Evolutionary conservation across 768 basidiomycete species (phyloP).

Genomic region (Coprinellus aureogranulatus): DNA sequence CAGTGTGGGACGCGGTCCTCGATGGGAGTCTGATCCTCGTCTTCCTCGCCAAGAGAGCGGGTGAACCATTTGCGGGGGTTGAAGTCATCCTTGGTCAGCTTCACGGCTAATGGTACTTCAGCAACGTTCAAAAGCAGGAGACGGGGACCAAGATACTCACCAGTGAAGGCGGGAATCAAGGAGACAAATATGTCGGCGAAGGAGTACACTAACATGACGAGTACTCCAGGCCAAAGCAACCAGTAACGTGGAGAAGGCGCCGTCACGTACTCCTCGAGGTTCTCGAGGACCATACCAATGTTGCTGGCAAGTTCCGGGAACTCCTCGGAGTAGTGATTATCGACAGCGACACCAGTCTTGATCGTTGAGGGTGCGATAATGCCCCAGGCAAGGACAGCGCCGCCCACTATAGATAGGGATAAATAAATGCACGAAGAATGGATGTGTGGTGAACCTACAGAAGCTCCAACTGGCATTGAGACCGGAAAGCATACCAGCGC

Average conservation of each 20-base stretch:
- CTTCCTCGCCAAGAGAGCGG: conserved; percentile 29
- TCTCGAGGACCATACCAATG: conserved; percentile 42
- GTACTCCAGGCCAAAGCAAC: conserved; percentile 62
- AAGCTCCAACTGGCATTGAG: conserved; percentile 58
- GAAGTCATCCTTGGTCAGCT: conserved; percentile 16
- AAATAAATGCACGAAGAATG: background rate
- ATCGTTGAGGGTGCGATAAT: conserved; percentile 57
- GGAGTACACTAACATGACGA: conserved; percentile 61
- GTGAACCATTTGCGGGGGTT: conserved; percentile 32
- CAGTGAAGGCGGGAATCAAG: conserved; percentile 32
- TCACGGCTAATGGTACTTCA: too few relatives aligned
- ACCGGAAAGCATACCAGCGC: conserved; percentile 58
- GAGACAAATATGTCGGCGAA: conserved; percentile 51
- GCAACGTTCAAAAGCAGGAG: too few relatives aligned
- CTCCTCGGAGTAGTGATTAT: conserved; percentile 32
- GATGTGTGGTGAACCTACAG: conserved; percentile 32
- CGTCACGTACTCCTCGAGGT: conserved; percentile 39
- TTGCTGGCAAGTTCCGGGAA: conserved; percentile 44
- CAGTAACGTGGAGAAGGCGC: conserved; percentile 57
- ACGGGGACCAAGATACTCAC: too few relatives aligned
- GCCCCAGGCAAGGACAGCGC: conserved; percentile 58
- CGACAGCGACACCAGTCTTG: conserved; percentile 51
- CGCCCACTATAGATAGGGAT: conserved; percentile 37
- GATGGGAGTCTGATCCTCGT: conserved; percentile 48
- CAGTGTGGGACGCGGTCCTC: conserved; percentile 53